Conservation (phyloP, 371 early-diverging fungal species). For the Mucor velutinosus region DNA sequence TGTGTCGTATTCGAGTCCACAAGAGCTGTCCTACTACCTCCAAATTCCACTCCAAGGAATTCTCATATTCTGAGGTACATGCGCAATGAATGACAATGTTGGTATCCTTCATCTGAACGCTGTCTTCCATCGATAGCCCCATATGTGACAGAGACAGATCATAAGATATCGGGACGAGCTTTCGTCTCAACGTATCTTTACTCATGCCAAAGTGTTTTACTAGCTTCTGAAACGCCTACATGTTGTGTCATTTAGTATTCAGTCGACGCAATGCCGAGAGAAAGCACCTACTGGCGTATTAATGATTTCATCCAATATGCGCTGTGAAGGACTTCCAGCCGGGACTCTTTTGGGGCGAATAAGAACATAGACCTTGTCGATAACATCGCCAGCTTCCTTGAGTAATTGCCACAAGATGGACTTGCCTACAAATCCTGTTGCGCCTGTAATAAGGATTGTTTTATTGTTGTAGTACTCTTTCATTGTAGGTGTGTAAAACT, state of each 20-base stretch:
- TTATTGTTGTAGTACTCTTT: slow-evolving; percentile 26
- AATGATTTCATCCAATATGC: slow-evolving; percentile 28
- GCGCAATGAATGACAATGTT: slow-evolving; percentile 56
- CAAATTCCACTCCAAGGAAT: slow-evolving; percentile 44
- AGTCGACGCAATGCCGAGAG: background rate
- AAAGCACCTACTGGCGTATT: slow-evolving; percentile 20
- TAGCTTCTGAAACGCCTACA: slow-evolving; percentile 24
- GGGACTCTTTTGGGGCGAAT: slow-evolving; percentile 31
- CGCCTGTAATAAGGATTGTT: slow-evolving; percentile 52
- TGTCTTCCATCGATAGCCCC: slow-evolving; percentile 47
- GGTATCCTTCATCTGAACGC: slow-evolving; percentile 36
- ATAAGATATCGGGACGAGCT: slow-evolving; percentile 48
- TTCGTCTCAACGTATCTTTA: slow-evolving; percentile 21
- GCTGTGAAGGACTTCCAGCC: slow-evolving; percentile 28
- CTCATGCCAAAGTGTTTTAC: slow-evolving; percentile 6
- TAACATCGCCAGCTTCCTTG: slow-evolving; percentile 14
- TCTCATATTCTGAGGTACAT: slow-evolving; percentile 50
- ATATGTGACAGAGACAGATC: slow-evolving; percentile 49
- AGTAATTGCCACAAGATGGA: slow-evolving; percentile 52
- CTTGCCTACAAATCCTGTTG: slow-evolving; percentile 61
- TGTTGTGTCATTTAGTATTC: background rate
- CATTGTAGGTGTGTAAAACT: background rate
- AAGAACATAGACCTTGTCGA: slow-evolving; percentile 32
- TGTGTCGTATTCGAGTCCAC: background rate
- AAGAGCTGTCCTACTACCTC: slow-evolving; percentile 32